Base-by-base conservation (phyloP, 2,329 filamentous ascomycete species). In the Aspergillus quadrilineatus region DNA sequence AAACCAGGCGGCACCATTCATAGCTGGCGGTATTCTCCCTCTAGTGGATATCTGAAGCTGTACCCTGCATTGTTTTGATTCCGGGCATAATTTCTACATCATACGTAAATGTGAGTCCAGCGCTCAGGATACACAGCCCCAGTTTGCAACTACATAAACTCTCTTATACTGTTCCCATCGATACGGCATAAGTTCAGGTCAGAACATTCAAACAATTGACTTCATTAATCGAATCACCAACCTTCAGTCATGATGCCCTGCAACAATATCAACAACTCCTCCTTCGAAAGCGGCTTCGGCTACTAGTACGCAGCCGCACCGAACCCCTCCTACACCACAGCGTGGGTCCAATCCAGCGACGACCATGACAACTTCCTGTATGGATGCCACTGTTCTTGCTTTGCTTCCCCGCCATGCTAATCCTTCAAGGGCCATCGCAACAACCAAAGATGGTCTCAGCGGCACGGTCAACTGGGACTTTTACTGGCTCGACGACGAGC, bases 201-300 rank as follows among this genome's bases (percentile, higher is more conserved):
- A 32, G 7, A 6, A 32, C 17, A 17, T 17, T 17, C 17, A 32
- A 10, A 32, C 30, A 32, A 32, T 32, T 32, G 10, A 10, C 6
- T 32, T 6, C 30, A 32, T 32, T 10, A 10, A 17, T 17, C 17
- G 7, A 22, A 47, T 15, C 9, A 26, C 46, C 36, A 39, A 6
- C 30, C 30, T 17, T 26, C 29, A 34, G 12, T 22, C 17, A 28
- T 37, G 26, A 48, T 48, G 46, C 32, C 30, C 17, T 48, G 46
- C 46, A 48, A 48, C 46, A 30, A 37, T 17, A 48, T 48, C 46
- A 48, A 48, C 32, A 48, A 48, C 46, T 32, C 46, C 15, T 12
- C n/a, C 32, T n/a, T 48, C 46, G 46, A 37, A 17, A 9, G 4
- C 4, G 46, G 46, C n/a, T 32, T 48, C 17, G n/a, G 12, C 6